phyloP scores from a whole-genome alignment of 208 protist genomes.

The Balamuthia mandrillaris region DNA sequence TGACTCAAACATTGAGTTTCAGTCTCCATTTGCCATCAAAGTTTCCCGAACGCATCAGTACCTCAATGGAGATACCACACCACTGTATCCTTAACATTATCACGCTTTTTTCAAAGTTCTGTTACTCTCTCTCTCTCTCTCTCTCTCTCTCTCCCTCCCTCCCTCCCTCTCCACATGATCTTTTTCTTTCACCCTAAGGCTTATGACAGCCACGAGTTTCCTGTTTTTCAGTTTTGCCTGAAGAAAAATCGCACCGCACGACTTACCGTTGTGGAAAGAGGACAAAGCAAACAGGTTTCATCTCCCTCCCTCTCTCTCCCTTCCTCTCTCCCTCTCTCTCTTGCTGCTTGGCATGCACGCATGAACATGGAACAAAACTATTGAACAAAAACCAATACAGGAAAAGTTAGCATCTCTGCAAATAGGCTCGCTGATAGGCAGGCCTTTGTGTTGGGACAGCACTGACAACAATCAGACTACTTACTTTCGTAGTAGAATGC shows the following conservation, averaged over 20 bases:
- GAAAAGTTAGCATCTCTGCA: neutral
- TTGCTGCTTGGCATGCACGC: too few relatives aligned
- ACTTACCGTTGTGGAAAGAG: constrained; percentile 4
- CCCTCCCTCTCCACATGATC: neutral
- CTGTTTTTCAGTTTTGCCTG: constrained; percentile 26
- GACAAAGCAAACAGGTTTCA: neutral
- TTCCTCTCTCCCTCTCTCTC: neutral
- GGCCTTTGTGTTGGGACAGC: neutral
- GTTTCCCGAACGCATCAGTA: constrained; percentile 29
- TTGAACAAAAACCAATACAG: neutral
- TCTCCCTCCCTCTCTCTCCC: neutral
- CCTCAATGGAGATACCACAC: constrained; percentile 2
- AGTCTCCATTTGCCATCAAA: constrained; percentile 6
- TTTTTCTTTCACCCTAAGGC: neutral
- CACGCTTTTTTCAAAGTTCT: too few relatives aligned
- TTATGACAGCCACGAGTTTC: constrained; percentile 7
- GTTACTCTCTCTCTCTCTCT: too few relatives aligned
- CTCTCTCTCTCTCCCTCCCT: neutral
- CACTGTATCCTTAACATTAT: neutral
- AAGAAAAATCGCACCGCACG: neutral
- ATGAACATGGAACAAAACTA: too few relatives aligned
- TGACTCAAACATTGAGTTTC: too few relatives aligned
- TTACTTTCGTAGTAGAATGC: too few relatives aligned
- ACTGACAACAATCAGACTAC: neutral
- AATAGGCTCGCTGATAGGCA: constrained; percentile 1